Conservation (phyloP, 306 rosid genomes). For the Purshia tridentata region DNA sequence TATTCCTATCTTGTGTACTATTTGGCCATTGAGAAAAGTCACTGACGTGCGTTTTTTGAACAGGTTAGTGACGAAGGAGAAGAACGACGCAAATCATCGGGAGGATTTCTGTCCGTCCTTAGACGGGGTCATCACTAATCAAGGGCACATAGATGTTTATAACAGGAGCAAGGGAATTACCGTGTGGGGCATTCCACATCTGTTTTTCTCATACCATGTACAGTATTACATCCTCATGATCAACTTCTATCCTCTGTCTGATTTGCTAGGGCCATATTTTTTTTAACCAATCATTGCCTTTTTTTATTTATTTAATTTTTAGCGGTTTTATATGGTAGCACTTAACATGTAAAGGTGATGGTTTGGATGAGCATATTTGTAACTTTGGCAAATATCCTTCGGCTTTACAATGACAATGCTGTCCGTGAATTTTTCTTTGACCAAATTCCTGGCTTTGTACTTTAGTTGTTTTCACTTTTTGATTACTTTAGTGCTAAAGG, state of each 20-base stretch:
- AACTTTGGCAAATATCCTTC: constrained; percentile 9
- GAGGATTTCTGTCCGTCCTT: constrained; percentile 65
- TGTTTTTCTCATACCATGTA: constrained; percentile 37
- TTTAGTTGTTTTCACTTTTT: not conserved
- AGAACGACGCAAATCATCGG: constrained; percentile 54
- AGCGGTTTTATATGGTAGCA: not conserved
- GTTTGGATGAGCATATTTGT: constrained; percentile 26
- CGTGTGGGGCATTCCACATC: constrained; percentile 21
- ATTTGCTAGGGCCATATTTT: constrained; percentile 25
- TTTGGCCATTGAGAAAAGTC: not conserved
- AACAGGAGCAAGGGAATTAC: constrained; percentile 34
- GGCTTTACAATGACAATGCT: constrained; percentile 13
- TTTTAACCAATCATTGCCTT: constrained; percentile 22
- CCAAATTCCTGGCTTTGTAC: not conserved
- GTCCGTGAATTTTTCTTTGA: not conserved
- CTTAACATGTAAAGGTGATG: constrained; percentile 8
- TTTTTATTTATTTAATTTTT: not conserved
- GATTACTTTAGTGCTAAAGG: not conserved
- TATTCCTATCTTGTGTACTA: not conserved
- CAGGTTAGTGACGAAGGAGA: constrained; percentile 79
- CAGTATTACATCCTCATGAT: constrained; percentile 35
- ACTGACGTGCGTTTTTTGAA: constrained; percentile 8
- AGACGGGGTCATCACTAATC: constrained; percentile 65
- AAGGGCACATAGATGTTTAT: constrained; percentile 21
- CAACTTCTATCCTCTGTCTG: not conserved